These are phyloP conservation scores for Buxus sempervirens DNA, from an alignment of 164 flowering plant genomes.

Conservation along the genomic window DNA sequence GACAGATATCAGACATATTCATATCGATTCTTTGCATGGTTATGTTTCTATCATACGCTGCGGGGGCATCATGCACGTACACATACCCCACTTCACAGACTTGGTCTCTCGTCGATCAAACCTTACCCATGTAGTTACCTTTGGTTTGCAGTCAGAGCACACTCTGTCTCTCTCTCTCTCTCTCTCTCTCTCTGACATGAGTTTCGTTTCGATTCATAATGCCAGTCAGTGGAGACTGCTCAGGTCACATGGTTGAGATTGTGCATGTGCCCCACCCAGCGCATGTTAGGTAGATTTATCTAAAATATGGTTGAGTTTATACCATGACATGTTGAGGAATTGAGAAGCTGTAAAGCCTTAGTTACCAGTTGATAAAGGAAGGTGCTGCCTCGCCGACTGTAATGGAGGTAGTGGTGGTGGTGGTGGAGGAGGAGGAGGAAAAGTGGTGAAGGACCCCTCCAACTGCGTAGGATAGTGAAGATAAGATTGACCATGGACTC, in stretches of 20 bases:
- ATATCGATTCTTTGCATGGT: not conserved
- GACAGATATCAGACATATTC: not conserved
- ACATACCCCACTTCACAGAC: constrained; percentile 9
- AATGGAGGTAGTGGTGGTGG: constrained; percentile 23
- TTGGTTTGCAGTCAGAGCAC: constrained; percentile 21
- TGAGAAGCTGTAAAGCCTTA: not conserved
- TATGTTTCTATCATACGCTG: not conserved
- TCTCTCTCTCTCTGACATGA: constrained; percentile 29
- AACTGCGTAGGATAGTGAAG: constrained; percentile 55
- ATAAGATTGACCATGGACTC: constrained; percentile 40
- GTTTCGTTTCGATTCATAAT: constrained; percentile 7
- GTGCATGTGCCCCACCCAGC: constrained; percentile 23
- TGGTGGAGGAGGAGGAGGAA: constrained; percentile 24
- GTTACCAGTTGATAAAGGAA: constrained; percentile 37
- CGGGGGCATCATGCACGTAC: not conserved
- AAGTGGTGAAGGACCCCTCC: constrained; percentile 29
- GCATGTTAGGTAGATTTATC: not conserved
- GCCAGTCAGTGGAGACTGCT: constrained; percentile 22
- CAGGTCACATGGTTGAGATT: constrained; percentile 32
- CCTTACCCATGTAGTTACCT: not conserved
- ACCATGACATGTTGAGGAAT: no score
- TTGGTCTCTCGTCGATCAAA: not conserved
- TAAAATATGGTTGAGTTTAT: no score
- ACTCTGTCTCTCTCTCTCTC: no score
- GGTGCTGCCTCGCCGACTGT: constrained; percentile 18